phyloP scores from a whole-genome alignment of 2,329 filamentous ascomycete genomes.

The Clarireedia sp. region DNA sequence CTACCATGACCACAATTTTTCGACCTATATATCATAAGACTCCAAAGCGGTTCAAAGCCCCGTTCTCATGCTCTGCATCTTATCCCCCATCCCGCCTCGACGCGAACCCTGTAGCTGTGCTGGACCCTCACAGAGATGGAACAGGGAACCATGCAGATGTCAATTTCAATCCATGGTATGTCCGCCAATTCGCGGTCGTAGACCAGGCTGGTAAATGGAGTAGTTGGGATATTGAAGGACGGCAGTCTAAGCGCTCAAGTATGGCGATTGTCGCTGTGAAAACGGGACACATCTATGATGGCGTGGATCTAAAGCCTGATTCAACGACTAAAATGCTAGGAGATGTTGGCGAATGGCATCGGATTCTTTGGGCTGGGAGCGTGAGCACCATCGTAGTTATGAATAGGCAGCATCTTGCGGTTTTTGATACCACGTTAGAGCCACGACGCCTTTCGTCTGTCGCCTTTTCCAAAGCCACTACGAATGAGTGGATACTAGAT shows the following conservation, averaged over 20 bases:
- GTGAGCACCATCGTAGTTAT: conserved; percentile 39
- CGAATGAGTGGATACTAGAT: conserved; percentile 48
- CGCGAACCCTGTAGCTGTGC: conserved; percentile 44
- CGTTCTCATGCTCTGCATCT: conserved; percentile 1
- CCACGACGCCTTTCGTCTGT: conserved; percentile 16
- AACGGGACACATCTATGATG: conserved; percentile 22
- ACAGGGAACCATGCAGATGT: conserved; percentile 53
- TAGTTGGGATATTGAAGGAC: conserved; percentile 47
- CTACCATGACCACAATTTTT: conserved; percentile 36
- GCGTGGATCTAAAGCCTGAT: conserved; percentile 6
- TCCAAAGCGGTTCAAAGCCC: conserved; percentile 7
- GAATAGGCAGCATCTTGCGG: conserved; percentile 30
- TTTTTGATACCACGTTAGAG: conserved; percentile 24
- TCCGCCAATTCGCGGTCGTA: conserved; percentile 56
- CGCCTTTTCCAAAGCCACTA: conserved; percentile 14
- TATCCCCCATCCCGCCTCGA: conserved; percentile 43
- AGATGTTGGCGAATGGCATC: conserved; percentile 37
- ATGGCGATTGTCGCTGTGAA: conserved; percentile 17
- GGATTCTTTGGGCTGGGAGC: conserved; percentile 40
- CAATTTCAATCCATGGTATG: conserved; percentile 54
- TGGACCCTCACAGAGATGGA: conserved; percentile 46
- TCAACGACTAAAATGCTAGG: conserved; percentile 1
- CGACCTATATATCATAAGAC: conserved; percentile 25
- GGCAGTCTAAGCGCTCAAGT: conserved; percentile 8
- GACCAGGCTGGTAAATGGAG: conserved; percentile 60